Evolutionary conservation across 2,329 filamentous ascomycete genomes (phyloP).

Genomic region (Zalaria sp.): DNA sequence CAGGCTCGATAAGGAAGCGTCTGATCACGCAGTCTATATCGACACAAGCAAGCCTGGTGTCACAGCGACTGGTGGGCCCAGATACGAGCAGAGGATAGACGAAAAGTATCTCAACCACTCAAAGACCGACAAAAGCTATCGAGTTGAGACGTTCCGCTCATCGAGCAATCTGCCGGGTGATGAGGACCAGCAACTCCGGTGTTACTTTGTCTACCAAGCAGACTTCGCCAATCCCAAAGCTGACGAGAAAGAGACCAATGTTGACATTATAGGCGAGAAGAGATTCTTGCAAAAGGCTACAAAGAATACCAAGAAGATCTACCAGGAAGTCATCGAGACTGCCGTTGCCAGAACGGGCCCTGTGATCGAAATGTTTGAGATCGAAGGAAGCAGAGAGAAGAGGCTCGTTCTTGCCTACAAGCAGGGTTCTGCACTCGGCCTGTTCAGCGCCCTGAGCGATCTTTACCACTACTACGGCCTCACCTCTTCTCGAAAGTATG

Average conservation of each 20-base stretch:
- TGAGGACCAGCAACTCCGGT: slow-evolving; percentile 73
- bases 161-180: slow-evolving; percentile 62
- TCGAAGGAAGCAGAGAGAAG: slow-evolving; percentile 84
- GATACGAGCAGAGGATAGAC: slow-evolving; percentile 87
- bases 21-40: slow-evolving; percentile 94
- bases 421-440: slow-evolving; percentile 75
- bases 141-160: slow-evolving; percentile 94
- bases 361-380: slow-evolving; percentile 95
- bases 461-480: slow-evolving; percentile 98
- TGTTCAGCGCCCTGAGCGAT: slow-evolving; percentile 91
- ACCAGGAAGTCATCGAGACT: slow-evolving; percentile 81
- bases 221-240: slow-evolving; percentile 70
- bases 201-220: slow-evolving; percentile 98
- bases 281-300: slow-evolving; percentile 95
- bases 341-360: slow-evolving; percentile 77
- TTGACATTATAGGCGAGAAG: slow-evolving; percentile 84
- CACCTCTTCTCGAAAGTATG: slow-evolving; percentile 91
- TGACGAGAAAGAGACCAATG: slow-evolving; percentile 61
- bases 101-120: slow-evolving; percentile 85
- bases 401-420: slow-evolving; percentile 89
- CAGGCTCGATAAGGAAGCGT: slow-evolving; percentile 84
- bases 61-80: slow-evolving; percentile 62
- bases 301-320: slow-evolving; percentile 86
- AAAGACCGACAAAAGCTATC: slow-evolving; percentile 58
- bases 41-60: slow-evolving; percentile 88